Conservation (phyloP, 1,139 yeast genomes). For the Geotrichum macrosporum region DNA sequence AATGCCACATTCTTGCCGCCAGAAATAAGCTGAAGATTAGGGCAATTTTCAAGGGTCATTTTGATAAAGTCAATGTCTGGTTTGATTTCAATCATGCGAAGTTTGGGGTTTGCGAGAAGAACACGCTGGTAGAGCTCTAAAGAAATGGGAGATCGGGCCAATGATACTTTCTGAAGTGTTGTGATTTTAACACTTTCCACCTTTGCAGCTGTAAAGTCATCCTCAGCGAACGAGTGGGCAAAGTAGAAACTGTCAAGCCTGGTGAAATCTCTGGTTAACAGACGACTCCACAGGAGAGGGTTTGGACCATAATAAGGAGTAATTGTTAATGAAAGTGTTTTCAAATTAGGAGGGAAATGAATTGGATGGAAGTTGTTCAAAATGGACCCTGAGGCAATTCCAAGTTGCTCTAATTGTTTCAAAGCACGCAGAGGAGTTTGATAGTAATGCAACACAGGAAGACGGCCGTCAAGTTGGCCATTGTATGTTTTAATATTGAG, state of each 20-base stretch:
- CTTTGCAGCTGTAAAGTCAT: slow-evolving; percentile 8
- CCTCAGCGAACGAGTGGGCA: slow-evolving; percentile 18
- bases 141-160: slow-evolving; percentile 18
- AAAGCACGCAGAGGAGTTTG: slow-evolving; percentile 18
- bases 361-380: slow-evolving; percentile 18
- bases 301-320: slow-evolving; percentile 20
- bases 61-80: slow-evolving; percentile 20
- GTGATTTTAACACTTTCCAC: slow-evolving; percentile 16
- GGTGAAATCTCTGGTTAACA: slow-evolving; percentile 14
- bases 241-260: slow-evolving; percentile 19
- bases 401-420: slow-evolving; percentile 19
- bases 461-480: slow-evolving; percentile 18
- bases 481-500: slow-evolving; percentile 21
- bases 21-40: slow-evolving; percentile 17
- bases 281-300: slow-evolving; percentile 17
- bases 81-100: slow-evolving; percentile 17
- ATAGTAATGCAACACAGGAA: slow-evolving; percentile 20
- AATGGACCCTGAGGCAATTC: slow-evolving; percentile 20
- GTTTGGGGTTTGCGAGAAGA: slow-evolving; percentile 15
- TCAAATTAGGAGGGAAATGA: slow-evolving; percentile 19
- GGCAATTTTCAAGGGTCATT: slow-evolving; percentile 17
- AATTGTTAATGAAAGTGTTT: slow-evolving; percentile 18
- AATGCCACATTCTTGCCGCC: slow-evolving; percentile 20
- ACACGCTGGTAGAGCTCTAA: slow-evolving; percentile 11
- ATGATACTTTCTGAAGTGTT: slow-evolving; percentile 15